These are phyloP conservation scores for Tardiomyces blankii DNA, from an alignment of 1,139 yeast genomes.

Conservation along the genomic window DNA sequence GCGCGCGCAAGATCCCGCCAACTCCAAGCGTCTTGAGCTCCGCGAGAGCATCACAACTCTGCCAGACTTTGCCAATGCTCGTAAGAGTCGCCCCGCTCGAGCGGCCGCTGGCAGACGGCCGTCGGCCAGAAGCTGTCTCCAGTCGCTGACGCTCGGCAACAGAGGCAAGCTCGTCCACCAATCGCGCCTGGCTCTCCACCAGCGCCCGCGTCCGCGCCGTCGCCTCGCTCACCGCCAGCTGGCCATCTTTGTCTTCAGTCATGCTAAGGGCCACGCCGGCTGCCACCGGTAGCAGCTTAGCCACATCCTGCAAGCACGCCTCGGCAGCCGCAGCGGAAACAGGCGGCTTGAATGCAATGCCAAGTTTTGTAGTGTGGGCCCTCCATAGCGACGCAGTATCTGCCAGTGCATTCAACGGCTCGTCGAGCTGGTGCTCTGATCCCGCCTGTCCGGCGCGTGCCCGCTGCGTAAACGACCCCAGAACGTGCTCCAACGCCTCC, in stretches of 20 bases:
- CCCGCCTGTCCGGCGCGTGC: no score
- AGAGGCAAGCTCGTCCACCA: not conserved
- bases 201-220: constrained; percentile 5
- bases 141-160: not conserved
- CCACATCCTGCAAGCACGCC: constrained; percentile 40
- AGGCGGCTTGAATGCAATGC: constrained; percentile 62
- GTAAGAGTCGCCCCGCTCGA: not conserved
- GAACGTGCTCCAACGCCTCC: no score
- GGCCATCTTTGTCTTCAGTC: not conserved
- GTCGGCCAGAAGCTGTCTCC: not conserved
- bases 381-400: constrained; percentile 51
- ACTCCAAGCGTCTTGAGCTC: not conserved
- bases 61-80: not conserved
- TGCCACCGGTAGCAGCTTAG: constrained; percentile 24
- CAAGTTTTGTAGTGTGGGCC: constrained; percentile 73
- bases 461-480: no score
- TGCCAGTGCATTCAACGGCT: constrained; percentile 40
- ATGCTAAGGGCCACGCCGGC: not conserved
- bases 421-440: no score
- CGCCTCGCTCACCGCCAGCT: constrained; percentile 9
- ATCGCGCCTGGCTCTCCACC: no score
- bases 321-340: constrained; percentile 40
- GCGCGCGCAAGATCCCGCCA: not conserved
- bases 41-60: not conserved
- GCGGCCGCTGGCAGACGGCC: not conserved